Conservation (phyloP, 1,139 yeast species). For the Candida sojae region DNA sequence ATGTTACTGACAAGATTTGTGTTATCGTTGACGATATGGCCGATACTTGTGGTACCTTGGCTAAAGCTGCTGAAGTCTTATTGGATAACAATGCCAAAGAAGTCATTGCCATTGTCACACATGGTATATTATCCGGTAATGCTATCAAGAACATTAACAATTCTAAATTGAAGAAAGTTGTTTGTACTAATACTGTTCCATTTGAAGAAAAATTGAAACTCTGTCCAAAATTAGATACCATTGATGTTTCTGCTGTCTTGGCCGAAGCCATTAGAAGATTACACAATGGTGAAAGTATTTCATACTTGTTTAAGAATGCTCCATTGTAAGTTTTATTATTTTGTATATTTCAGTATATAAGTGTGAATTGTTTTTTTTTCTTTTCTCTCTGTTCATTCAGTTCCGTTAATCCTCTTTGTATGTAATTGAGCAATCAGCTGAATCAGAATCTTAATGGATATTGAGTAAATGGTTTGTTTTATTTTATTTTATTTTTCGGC, state of each 20-base stretch:
- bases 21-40: conserved; percentile 82
- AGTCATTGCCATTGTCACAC: conserved; percentile 77
- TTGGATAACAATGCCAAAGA: conserved; percentile 65
- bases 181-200: conserved; percentile 79
- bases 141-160: conserved; percentile 64
- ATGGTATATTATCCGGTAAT: conserved; percentile 74
- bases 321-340: conserved; percentile 11
- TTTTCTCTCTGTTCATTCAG: background rate
- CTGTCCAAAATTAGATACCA: conserved; percentile 61
- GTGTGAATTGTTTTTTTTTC: background rate
- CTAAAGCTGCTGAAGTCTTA: conserved; percentile 72
- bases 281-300: conserved; percentile 82
- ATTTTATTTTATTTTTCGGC: background rate
- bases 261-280: conserved; percentile 82
- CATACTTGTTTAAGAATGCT: conserved; percentile 64
- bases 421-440: too few relatives aligned
- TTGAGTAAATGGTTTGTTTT: background rate
- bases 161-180: conserved; percentile 59
- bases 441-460: too few relatives aligned
- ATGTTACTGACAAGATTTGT: conserved; percentile 69
- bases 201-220: conserved; percentile 50
- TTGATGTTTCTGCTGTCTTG: conserved; percentile 71
- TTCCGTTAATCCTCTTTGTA: too few relatives aligned
- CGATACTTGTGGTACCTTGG: conserved; percentile 80
- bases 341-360: background rate